Conservation (phyloP, 306 rosid species). For the Gleditsia sinensis region DNA sequence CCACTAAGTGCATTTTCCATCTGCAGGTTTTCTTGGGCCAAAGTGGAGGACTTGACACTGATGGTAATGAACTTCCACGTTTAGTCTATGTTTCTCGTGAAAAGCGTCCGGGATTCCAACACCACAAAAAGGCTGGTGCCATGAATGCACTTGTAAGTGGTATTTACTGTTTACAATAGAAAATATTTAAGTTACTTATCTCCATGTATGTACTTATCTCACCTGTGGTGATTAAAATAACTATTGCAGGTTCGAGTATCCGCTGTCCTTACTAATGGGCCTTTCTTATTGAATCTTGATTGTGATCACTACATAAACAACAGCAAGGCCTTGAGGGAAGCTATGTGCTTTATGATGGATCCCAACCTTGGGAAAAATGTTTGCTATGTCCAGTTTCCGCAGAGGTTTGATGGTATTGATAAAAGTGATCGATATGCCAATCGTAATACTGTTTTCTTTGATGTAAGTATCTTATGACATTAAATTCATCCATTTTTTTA, state of each 20-base stretch:
- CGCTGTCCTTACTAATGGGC: conserved; percentile 97
- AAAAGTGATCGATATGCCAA: conserved; percentile 94
- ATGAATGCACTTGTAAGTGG: conserved; percentile 95
- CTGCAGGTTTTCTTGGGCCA: conserved; percentile 96
- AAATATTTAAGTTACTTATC: not conserved
- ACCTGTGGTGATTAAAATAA: not conserved
- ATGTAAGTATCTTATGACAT: conserved; percentile 55
- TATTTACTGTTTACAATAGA: not conserved
- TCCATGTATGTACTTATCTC: not conserved
- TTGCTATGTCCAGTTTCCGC: conserved; percentile 97
- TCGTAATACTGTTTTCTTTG: conserved; percentile 94
- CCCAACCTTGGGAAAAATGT: conserved; percentile 92
- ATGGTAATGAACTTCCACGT: conserved; percentile 94
- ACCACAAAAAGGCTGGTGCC: conserved; percentile 99
- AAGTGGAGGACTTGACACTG: conserved; percentile 94
- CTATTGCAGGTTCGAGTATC: conserved; percentile 88
- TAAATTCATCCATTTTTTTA: not conserved
- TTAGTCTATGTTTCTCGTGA: conserved; percentile 98
- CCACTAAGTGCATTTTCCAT: conserved; percentile 16
- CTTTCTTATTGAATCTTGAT: conserved; percentile 95
- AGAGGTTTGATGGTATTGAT: conserved; percentile 97
- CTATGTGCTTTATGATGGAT: conserved; percentile 99
- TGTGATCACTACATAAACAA: conserved; percentile 99
- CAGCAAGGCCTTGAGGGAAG: conserved; percentile 96
- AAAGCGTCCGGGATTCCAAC: conserved; percentile 99